These are phyloP conservation scores for Thuidium tamariscinum DNA, from an alignment of 225 moss, liverwort and hornwort genomes.

Conservation along the genomic window DNA sequence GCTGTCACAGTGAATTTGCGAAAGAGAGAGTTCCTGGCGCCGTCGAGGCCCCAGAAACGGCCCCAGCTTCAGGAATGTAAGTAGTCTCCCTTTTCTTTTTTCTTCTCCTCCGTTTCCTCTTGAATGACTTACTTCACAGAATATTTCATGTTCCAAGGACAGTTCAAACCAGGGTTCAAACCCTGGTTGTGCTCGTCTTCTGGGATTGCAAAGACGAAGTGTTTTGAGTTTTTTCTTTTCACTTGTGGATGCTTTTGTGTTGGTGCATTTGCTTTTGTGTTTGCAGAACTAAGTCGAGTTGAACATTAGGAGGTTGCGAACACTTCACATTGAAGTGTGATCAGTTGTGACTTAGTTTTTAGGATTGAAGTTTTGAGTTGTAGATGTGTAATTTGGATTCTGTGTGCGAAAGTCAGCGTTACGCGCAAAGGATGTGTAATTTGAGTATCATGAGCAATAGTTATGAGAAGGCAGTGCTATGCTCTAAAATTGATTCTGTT, in stretches of 20 bases:
- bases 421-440: not conserved
- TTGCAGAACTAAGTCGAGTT: not conserved
- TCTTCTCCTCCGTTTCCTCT: not conserved
- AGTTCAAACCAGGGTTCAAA: no score
- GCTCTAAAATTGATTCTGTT: not conserved
- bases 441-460: not conserved
- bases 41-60: not conserved
- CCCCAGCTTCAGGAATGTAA: not conserved
- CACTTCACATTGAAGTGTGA: no score
- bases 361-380: not conserved
- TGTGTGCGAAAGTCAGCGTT: no score
- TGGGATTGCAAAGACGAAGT: not conserved
- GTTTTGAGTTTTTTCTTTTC: not conserved
- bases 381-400: not conserved
- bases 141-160: not conserved
- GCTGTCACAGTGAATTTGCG: slow-evolving; percentile 6
- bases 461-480: not conserved
- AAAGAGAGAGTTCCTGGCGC: not conserved
- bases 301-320: not conserved
- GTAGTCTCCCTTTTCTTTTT: not conserved
- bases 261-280: no score
- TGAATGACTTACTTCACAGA: not conserved
- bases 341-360: not conserved
- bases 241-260: no score
- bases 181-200: not conserved